A percentile compares a stretch with the other conserved stretches of the same genome.
Conservation (phyloP, 2,329 filamentous ascomycete species). For the Malbranchea cinnamomea region DNA sequence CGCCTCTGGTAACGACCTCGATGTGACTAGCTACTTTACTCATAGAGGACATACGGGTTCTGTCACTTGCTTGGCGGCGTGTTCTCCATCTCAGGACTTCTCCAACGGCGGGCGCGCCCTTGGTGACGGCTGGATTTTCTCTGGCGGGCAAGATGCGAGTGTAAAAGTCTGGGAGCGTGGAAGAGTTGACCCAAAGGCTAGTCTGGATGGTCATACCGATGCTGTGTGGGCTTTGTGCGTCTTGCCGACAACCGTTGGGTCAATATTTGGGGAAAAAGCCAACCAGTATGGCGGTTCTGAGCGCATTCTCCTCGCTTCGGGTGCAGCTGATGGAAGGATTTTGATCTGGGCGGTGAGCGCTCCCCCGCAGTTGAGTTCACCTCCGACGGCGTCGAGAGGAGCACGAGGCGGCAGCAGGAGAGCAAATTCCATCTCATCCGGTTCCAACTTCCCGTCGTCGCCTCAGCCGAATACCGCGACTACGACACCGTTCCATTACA, state of each 20-base stretch:
- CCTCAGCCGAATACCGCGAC: conserved; percentile 81
- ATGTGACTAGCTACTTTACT: conserved; percentile 87
- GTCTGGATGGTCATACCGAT: conserved; percentile 85
- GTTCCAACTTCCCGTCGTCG: conserved; percentile 77
- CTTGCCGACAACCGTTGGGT: conserved; percentile 64
- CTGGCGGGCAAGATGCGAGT: conserved; percentile 84
- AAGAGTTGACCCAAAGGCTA: conserved; percentile 86
- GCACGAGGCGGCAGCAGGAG: conserved; percentile 60
- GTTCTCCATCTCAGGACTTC: conserved; percentile 76
- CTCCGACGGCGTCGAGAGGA: conserved; percentile 56
- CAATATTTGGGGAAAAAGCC: conserved; percentile 59
- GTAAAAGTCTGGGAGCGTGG: conserved; percentile 93
- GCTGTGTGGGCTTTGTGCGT: conserved; percentile 93
- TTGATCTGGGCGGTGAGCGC: conserved; percentile 91
- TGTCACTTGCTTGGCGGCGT: conserved; percentile 74
- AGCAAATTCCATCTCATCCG: conserved; percentile 86
- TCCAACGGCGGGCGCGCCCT: conserved; percentile 74
- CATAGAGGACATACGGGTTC: conserved; percentile 87
- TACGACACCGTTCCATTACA: conserved; percentile 73
- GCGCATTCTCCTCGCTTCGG: conserved; percentile 77
- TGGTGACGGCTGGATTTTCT: conserved; percentile 97
- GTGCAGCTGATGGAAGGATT: conserved; percentile 77
- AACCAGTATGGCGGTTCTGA: conserved; percentile 67
- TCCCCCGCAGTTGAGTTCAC: conserved; percentile 71
- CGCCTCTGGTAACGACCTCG: conserved; percentile 58